A percentile compares a stretch with the other conserved stretches of the same genome.
Evolutionary conservation across 192 early-diverging fungal genomes (phyloP).

Genomic region (Physocladia obscura): DNA sequence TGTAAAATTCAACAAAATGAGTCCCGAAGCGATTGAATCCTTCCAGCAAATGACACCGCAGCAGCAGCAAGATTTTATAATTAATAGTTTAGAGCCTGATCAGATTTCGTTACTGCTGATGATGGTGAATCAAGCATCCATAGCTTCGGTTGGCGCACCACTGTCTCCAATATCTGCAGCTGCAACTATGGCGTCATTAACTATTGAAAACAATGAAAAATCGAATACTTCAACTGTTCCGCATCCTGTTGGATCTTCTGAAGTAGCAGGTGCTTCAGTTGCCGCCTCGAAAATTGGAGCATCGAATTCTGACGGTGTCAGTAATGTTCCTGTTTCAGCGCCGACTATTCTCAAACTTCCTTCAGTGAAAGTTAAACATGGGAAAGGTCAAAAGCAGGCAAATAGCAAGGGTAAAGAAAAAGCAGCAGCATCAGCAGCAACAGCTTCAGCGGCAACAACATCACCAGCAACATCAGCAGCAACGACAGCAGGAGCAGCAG

Average conservation of each 20-base stretch:
- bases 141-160: not conserved
- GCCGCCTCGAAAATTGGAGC: not conserved
- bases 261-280: not conserved
- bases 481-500: slow-evolving; percentile 9
- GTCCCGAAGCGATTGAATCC: slow-evolving; percentile 3
- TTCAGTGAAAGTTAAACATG: not conserved
- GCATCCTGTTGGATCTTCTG: not conserved
- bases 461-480: not conserved
- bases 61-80: slow-evolving; percentile 19
- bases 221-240: not conserved
- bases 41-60: slow-evolving; percentile 21
- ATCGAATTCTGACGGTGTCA: not conserved
- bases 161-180: not conserved
- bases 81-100: slow-evolving; percentile 11
- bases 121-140: slow-evolving; percentile 16
- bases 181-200: not conserved
- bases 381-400: too few species aligned
- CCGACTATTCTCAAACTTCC: not conserved
- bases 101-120: slow-evolving; percentile 23
- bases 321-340: not conserved
- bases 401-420: too few species aligned
- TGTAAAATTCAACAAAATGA: slow-evolving; percentile 17
- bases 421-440: slow-evolving; percentile 12
- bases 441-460: slow-evolving; percentile 9
- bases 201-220: not conserved